These are phyloP conservation scores for Pichia sporocuriosa DNA, from an alignment of 805 yeast genomes.

Conservation along the genomic window DNA sequence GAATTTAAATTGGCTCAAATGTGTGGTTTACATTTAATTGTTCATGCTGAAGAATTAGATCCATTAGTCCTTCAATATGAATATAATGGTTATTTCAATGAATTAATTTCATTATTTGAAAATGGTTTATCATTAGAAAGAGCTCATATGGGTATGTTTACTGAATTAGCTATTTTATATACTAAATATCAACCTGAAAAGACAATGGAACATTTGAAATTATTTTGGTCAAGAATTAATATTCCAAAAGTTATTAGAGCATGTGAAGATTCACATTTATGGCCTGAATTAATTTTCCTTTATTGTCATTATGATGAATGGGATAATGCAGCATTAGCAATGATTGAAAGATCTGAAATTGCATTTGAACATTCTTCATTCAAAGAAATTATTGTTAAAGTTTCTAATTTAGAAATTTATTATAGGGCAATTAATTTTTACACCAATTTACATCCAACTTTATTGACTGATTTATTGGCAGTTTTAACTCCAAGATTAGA, in stretches of 20 bases:
- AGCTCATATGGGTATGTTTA: constrained; percentile 99
- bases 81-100: constrained; percentile 83
- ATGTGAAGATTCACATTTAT: constrained; percentile 86
- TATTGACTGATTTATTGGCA: constrained; percentile 77
- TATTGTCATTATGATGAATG: constrained; percentile 98
- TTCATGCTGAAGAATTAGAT: constrained; percentile 94
- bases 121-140: constrained; percentile 95
- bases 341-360: constrained; percentile 91
- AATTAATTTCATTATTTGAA: constrained; percentile 86
- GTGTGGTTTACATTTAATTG: constrained; percentile 94
- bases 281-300: constrained; percentile 93
- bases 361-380: constrained; percentile 91
- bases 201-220: constrained; percentile 92
- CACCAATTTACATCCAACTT: constrained; percentile 84
- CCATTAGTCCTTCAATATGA: constrained; percentile 86
- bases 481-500: constrained; percentile 86
- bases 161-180: constrained; percentile 87
- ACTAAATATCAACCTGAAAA: constrained; percentile 84
- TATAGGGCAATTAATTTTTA: constrained; percentile 96
- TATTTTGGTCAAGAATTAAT: constrained; percentile 97
- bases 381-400: constrained; percentile 92
- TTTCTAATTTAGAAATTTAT: constrained; percentile 91
- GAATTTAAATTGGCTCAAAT: constrained; percentile 97
- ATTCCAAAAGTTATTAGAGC: constrained; percentile 96
- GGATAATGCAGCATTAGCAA: constrained; percentile 95